Evolutionary conservation across 306 rosid genomes (phyloP).

Genomic region (Vigna reflexopilosa): DNA sequence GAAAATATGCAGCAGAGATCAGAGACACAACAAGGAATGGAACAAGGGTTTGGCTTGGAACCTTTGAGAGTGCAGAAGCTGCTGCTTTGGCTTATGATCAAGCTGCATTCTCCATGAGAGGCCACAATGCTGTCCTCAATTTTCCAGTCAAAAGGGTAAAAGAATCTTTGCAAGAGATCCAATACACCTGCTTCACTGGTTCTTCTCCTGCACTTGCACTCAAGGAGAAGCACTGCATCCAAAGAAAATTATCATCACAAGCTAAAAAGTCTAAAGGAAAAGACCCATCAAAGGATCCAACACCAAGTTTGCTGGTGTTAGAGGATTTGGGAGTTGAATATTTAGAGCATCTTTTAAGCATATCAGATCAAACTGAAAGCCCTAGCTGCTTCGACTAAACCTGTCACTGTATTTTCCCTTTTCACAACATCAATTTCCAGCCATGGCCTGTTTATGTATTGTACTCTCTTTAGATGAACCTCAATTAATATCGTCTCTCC

Average conservation of each 20-base stretch:
- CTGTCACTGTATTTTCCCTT: background rate
- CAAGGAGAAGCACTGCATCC: slow-evolving; percentile 44
- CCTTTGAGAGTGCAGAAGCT: slow-evolving; percentile 71
- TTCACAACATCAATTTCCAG: background rate
- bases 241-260: slow-evolving; percentile 35
- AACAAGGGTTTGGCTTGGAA: slow-evolving; percentile 83
- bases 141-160: slow-evolving; percentile 50
- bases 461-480: background rate
- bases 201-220: slow-evolving; percentile 69
- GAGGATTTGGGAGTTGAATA: slow-evolving; percentile 73
- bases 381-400: slow-evolving; percentile 11
- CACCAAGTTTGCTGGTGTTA: slow-evolving; percentile 42
- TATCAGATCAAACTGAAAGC: slow-evolving; percentile 35
- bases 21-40: slow-evolving; percentile 74
- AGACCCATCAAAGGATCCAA: background rate
- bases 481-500: background rate
- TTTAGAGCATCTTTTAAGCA: slow-evolving; percentile 63
- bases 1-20: slow-evolving; percentile 50
- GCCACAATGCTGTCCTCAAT: slow-evolving; percentile 61
- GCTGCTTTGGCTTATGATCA: slow-evolving; percentile 93
- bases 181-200: slow-evolving; percentile 29
- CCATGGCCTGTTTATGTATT: background rate
- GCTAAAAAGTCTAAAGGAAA: slow-evolving; percentile 25
- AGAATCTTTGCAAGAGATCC: slow-evolving; percentile 45
- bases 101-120: slow-evolving; percentile 80